Percentiles rank a stretch among this genome's conserved stretches.
These are phyloP conservation scores for Beauveria australis DNA, from an alignment of 2,329 filamentous ascomycete species.

Conservation along the genomic window DNA sequence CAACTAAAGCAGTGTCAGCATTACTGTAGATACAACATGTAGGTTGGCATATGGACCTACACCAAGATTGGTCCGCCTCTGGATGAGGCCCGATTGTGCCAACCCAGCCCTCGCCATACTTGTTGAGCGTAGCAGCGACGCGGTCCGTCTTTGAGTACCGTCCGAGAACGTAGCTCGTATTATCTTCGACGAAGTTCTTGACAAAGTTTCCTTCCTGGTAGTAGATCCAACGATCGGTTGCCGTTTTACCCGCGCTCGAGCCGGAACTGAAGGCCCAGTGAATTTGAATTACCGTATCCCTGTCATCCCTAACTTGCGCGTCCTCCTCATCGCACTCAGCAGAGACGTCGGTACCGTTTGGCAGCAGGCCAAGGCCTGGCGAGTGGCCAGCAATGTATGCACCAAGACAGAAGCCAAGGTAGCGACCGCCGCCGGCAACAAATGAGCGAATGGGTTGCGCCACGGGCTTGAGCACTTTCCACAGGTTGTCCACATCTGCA, in stretches of 20 bases:
- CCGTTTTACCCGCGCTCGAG: conserved; percentile 10
- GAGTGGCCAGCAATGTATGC: conserved; percentile 19
- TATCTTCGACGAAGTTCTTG: conserved; percentile 10
- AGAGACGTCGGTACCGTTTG: conserved; percentile 2
- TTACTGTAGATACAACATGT: background rate
- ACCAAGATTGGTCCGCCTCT: conserved; percentile 19
- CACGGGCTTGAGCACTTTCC: conserved; percentile 12
- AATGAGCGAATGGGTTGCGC: conserved; percentile 14
- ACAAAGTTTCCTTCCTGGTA: conserved; percentile 20
- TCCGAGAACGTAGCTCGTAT: conserved; percentile 13
- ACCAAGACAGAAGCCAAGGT: conserved; percentile 21
- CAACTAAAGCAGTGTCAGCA: conserved; percentile 3
- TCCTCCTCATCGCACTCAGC: conserved; percentile 11
- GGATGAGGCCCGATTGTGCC: conserved; percentile 20
- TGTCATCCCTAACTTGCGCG: conserved; percentile 14
- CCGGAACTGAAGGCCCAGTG: conserved; percentile 17
- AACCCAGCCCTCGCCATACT: conserved; percentile 18
- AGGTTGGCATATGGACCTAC: conserved; percentile 12
- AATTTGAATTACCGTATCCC: conserved; percentile 18
- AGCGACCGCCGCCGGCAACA: conserved; percentile 17
- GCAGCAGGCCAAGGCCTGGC: conserved; percentile 18
- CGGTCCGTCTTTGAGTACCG: conserved; percentile 17
- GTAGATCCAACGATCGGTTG: conserved; percentile 17
- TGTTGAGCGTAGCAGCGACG: conserved; percentile 18
- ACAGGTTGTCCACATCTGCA: conserved; percentile 16